These are phyloP conservation scores for Acanthamoeba lugdunensis DNA, from an alignment of 208 protist genomes.

Conservation along the genomic window DNA sequence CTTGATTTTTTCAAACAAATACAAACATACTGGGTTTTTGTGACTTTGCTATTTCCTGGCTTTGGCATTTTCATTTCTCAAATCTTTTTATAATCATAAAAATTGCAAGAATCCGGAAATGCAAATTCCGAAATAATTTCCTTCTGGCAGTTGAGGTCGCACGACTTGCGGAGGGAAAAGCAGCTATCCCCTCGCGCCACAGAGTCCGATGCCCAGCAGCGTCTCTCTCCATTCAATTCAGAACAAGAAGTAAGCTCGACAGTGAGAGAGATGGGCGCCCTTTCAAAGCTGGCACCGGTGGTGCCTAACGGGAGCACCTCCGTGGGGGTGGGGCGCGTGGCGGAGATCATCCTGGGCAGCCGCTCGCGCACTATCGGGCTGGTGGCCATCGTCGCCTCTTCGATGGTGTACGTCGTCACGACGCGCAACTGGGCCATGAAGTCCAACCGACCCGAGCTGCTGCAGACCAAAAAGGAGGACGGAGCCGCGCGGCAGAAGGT, in stretches of 20 bases:
- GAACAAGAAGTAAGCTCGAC: neutral
- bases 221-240: neutral
- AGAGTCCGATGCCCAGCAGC: no score
- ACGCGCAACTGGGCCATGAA: slow-evolving; percentile 43
- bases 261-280: neutral
- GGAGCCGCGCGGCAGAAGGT: slow-evolving; percentile 28
- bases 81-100: no score
- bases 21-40: no score
- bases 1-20: no score
- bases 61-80: neutral
- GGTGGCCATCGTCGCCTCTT: neutral
- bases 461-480: slow-evolving; percentile 60
- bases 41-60: no score
- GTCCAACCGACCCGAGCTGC: slow-evolving; percentile 24
- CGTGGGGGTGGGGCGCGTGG: neutral
- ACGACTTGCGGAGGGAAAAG: no score
- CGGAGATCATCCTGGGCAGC: slow-evolving; percentile 19
- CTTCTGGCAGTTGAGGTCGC: no score
- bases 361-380: neutral
- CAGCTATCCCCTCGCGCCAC: neutral
- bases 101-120: no score
- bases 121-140: no score
- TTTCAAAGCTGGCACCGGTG: slow-evolving; percentile 37
- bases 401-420: neutral
- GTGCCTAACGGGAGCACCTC: neutral